Evolutionary conservation across 2,329 filamentous ascomycete species (phyloP).

Genomic region (Parastagonospora avenae): DNA sequence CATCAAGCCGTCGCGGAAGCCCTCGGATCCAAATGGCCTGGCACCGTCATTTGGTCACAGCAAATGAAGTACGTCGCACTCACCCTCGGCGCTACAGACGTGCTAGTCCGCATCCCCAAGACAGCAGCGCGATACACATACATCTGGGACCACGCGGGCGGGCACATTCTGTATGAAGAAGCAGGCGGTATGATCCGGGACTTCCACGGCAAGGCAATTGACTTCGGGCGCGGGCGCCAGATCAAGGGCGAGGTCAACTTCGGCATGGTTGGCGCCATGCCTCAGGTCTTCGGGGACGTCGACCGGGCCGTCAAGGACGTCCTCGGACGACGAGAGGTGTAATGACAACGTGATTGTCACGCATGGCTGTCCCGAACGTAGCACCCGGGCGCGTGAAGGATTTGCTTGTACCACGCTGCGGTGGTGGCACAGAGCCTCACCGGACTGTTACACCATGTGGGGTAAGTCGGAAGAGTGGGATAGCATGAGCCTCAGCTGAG

Average conservation of each 20-base stretch:
- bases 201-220: constrained; percentile 55
- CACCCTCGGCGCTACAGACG: constrained; percentile 56
- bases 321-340: constrained; percentile 9
- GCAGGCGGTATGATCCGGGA: constrained; percentile 58
- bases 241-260: constrained; percentile 40
- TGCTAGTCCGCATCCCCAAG: constrained; percentile 56
- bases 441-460: constrained; percentile 8
- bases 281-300: constrained; percentile 32
- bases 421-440: constrained; percentile 1
- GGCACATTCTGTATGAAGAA: constrained; percentile 58
- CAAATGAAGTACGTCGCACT: constrained; percentile 61
- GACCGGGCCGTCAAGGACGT: constrained; percentile 34
- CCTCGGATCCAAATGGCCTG: constrained; percentile 53
- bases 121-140: constrained; percentile 52
- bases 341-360: neutral
- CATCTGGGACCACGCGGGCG: constrained; percentile 63
- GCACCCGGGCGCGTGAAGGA: neutral
- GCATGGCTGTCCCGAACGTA: neutral
- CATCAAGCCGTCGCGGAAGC: constrained; percentile 45
- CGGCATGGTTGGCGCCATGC: constrained; percentile 43
- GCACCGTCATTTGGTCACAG: constrained; percentile 57
- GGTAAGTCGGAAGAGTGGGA: constrained; percentile 7
- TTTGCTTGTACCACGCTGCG: neutral
- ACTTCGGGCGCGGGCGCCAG: constrained; percentile 49
- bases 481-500: constrained; percentile 28